Base-by-base conservation (phyloP, 352 stramenopile species). In the Pythium brassicae region DNA sequence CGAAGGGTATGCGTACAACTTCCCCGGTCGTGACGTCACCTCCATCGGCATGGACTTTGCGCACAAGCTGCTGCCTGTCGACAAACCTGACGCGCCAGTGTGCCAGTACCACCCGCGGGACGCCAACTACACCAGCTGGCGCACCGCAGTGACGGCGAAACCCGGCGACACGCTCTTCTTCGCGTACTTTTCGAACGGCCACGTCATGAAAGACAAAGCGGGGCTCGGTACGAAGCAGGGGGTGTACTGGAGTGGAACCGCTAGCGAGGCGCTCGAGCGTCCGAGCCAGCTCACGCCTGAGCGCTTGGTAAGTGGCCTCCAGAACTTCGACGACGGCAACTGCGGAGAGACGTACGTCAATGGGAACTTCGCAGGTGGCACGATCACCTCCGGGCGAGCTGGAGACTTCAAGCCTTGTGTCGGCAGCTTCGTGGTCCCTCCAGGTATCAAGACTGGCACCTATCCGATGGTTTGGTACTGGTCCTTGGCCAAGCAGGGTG, bases 391-490 rank as follows among this genome's bases (percentile, higher is more conserved):
- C n/a, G 73, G 71, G 0, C 75, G 78, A 26, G 78, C 72, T 4
- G 78, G 78, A 10, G 78, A 88, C 35, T 75, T 74, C 34, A 82
- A 83, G 56, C 78, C 78, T 3, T 88, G 78, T 37, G 67, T 88
- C 27, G 72, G 78, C 7, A 63, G 65, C 22, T 88, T 88, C 47
- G 65, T 60, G 29, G 66, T 86, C 40, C 75, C 78, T 0, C 50
- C 45, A 8, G 72, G 72, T 25, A 83, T 73, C 0, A 20, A 68
- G 10, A 59, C 75, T 1, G 78, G 78, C 15, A 65, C 78, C 39
- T 88, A 85, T 63, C 78, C 79, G 32, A 77, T 86, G 61, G 78
- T 88, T 10, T 88, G 78, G 78, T 86, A 80, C 57, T 88, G 78
- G 78, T 57, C 27, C 72, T 66, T 10, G 72, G 70, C 29, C 68